Conservation (phyloP, 192 early-diverging fungal genomes). For the Gryganskiella cystojenkinii region DNA sequence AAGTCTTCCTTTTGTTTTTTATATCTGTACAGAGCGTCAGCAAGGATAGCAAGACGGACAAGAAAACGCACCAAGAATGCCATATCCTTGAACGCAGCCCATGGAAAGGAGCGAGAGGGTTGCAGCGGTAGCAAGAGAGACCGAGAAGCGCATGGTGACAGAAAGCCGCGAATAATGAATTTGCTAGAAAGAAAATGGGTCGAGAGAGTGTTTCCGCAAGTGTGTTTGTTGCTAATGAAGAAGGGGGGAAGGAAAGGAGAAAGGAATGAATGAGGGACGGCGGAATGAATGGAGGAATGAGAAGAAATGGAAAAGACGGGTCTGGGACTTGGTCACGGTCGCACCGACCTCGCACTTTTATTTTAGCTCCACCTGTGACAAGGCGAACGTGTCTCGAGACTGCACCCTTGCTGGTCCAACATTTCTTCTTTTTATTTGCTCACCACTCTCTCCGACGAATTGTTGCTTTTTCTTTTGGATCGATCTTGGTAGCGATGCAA, state of each 20-base stretch:
- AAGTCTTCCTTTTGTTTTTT: too few species aligned
- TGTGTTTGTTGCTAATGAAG: background rate
- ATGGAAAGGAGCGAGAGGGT: conserved; percentile 9
- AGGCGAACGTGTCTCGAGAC: too few species aligned
- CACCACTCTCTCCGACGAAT: too few species aligned
- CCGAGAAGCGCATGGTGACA: conserved; percentile 4
- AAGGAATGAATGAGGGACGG: background rate
- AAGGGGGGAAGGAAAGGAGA: background rate
- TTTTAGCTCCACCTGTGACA: too few species aligned
- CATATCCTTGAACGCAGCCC: conserved; percentile 27
- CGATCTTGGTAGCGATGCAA: too few species aligned
- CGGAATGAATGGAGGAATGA: background rate
- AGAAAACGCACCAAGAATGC: conserved; percentile 30
- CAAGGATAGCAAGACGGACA: background rate
- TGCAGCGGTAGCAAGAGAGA: background rate
- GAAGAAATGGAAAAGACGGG: background rate
- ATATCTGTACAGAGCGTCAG: background rate
- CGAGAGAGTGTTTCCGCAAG: background rate
- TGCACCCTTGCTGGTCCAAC: too few species aligned
- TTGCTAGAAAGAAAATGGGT: background rate
- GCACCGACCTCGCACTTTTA: too few species aligned
- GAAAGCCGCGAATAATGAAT: background rate
- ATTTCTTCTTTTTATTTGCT: too few species aligned
- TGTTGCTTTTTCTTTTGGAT: too few species aligned
- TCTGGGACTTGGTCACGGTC: too few species aligned